Base-by-base conservation (phyloP, 2,329 filamentous ascomycete genomes). In the Fusarium cicatricum region DNA sequence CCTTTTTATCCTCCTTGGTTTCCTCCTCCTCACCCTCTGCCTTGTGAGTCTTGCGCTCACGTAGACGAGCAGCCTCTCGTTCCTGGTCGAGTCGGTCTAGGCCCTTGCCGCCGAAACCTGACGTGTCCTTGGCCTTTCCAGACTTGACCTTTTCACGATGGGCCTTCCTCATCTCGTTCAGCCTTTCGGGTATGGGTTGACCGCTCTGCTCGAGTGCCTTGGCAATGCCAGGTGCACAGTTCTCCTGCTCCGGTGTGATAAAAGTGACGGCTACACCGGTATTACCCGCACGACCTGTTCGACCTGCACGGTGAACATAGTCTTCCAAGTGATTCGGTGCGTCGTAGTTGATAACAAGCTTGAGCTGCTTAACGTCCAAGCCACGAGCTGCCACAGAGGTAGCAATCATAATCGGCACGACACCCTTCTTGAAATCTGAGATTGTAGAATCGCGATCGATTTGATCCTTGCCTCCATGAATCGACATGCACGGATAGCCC, bases 321-420 rank as follows among this genome's bases (percentile, higher is more conserved):
- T 98, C 95, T 76, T 99, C 95, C 58, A 97, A 77, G 76, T 98
- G 93, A 69, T 96, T 96, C 1, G 93, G 94, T 1, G 90, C 91
- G 71, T 97, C 93, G 72, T 92, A 97, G 76, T 98, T 98, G 77
- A 99, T 88, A 48, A 99, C 95, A 28, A 98, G 83, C 74, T 96
- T 97, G 29, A 99, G 82, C 72, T 96, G 92, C 76, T 97, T 97
- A 38, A 99, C 94, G 73, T 99, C 95, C 34, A 99, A 81, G 57
- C 95, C 95, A 74, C 95, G 90, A 44, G 95, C 95, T 33, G 95
- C 95, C 54, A 99, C 92, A 11, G 94, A 97, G 0, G 95, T 99
- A 11, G 95, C 95, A 70, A 98, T 90, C 71, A 99, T 81, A 52
- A 99, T 90, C 0, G 93, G 93, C 41, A 96, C 86, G 37, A 94